These are phyloP conservation scores for Xylariaceae sp. DNA, from an alignment of 2,329 filamentous ascomycete species.

Conservation along the genomic window DNA sequence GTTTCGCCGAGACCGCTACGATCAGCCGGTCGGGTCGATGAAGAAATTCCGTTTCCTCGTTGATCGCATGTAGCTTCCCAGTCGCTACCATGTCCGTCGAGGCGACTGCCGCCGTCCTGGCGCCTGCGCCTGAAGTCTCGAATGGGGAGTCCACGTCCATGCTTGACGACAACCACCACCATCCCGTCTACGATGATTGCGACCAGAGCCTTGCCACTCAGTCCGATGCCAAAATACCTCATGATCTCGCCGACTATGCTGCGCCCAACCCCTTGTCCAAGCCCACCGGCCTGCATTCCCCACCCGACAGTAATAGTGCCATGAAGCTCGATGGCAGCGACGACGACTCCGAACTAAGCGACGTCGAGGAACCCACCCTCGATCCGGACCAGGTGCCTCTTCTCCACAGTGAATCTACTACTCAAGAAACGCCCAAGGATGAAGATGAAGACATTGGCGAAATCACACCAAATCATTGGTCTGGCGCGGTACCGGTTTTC, in stretches of 20 bases:
- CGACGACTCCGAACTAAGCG: slow-evolving; percentile 59
- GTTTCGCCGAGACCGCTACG: slow-evolving; percentile 14
- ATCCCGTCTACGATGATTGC: slow-evolving; percentile 25
- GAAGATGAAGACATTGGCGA: slow-evolving; percentile 65
- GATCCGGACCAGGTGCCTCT: slow-evolving; percentile 25
- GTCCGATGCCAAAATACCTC: slow-evolving; percentile 10
- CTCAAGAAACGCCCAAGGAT: slow-evolving; percentile 13
- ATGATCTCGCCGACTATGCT: slow-evolving; percentile 12
- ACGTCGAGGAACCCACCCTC: slow-evolving; percentile 52
- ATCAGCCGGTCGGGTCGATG: slow-evolving; percentile 17
- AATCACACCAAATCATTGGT: slow-evolving; percentile 81
- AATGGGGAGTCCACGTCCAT: slow-evolving; percentile 26
- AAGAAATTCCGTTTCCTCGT: slow-evolving; percentile 13
- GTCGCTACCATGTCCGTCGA: slow-evolving; percentile 51
- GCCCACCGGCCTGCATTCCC: slow-evolving; percentile 54
- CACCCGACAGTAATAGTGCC: slow-evolving; percentile 60
- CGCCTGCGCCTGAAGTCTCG: slow-evolving; percentile 34
- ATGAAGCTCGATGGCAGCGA: slow-evolving; percentile 55
- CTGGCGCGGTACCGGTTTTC: slow-evolving; percentile 88
- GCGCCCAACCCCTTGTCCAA: slow-evolving; percentile 35
- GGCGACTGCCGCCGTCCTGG: slow-evolving; percentile 49
- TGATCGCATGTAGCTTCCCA: slow-evolving; percentile 43
- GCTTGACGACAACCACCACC: slow-evolving; percentile 21
- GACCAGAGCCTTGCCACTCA: slow-evolving; percentile 7
- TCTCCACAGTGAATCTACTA: slow-evolving; percentile 6